Evolutionary conservation across 164 flowering plant genomes (phyloP).

Genomic region (Umbellularia californica): DNA sequence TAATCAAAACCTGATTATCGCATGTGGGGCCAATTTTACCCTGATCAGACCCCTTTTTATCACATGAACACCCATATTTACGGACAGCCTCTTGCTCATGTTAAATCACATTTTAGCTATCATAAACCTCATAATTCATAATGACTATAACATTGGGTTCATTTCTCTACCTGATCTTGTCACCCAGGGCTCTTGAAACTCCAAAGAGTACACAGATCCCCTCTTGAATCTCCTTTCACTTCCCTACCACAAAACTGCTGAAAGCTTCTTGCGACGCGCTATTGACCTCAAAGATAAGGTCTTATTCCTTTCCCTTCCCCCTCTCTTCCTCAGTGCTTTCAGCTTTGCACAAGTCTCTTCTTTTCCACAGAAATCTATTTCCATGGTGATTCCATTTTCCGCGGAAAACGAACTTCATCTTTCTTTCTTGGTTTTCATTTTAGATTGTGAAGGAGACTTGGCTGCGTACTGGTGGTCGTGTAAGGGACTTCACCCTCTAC

Average conservation of each 20-base stretch:
- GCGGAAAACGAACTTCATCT: too few species aligned
- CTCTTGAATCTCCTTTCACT: constrained; percentile 48
- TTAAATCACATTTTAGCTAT: too few species aligned
- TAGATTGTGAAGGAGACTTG: constrained; percentile 57
- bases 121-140: too few species aligned
- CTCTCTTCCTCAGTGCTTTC: not conserved
- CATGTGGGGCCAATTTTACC: too few species aligned
- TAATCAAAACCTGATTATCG: too few species aligned
- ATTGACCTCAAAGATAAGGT: constrained; percentile 56
- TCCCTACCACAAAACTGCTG: constrained; percentile 38
- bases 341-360: not conserved
- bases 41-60: too few species aligned
- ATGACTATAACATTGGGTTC: too few species aligned
- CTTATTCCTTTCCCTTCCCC: not conserved
- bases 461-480: constrained; percentile 29
- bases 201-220: constrained; percentile 22
- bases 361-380: not conserved
- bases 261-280: constrained; percentile 39
- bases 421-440: constrained; percentile 9
- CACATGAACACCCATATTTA: too few species aligned
- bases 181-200: too few species aligned
- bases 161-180: too few species aligned
- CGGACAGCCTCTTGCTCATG: too few species aligned
- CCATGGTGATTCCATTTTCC: not conserved
- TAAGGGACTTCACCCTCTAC: constrained; percentile 45